These are phyloP conservation scores for Sonneratia caseolaris DNA, from an alignment of 345 rosid genomes.

Conservation along the genomic window DNA sequence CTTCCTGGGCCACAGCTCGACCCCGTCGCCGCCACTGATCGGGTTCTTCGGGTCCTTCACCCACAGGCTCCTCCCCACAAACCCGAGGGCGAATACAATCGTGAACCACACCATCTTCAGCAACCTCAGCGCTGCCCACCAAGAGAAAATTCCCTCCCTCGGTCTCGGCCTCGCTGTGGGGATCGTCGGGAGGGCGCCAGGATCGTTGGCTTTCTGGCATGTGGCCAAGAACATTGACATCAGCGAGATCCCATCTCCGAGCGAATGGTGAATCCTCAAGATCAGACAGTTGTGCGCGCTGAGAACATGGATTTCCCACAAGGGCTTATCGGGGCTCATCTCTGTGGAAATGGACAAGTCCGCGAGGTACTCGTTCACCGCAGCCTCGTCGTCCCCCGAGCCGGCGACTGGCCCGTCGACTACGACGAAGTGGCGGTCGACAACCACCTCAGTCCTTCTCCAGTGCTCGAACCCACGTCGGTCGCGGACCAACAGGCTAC, in stretches of 20 bases:
- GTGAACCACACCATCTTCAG: conserved; percentile 29
- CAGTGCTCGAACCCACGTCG: conserved; percentile 32
- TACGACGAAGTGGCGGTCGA: conserved; percentile 28
- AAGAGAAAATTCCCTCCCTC: not conserved
- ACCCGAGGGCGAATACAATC: conserved; percentile 23
- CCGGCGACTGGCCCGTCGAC: conserved; percentile 5
- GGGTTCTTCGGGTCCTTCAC: conserved; percentile 31
- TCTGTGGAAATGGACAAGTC: conserved; percentile 13
- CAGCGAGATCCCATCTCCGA: conserved; percentile 54
- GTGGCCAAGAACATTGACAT: conserved; percentile 37
- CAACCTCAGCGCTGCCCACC: conserved; percentile 1
- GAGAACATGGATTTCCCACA: conserved; percentile 51
- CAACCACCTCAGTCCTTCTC: conserved; percentile 30
- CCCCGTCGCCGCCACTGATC: conserved; percentile 45
- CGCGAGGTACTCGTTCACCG: conserved; percentile 35
- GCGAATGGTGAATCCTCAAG: conserved; percentile 43
- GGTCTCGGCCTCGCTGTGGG: not conserved
- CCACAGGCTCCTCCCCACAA: conserved; percentile 23
- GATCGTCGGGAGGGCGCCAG: conserved; percentile 21
- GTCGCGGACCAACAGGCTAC: conserved; percentile 37
- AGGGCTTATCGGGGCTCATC: conserved; percentile 4
- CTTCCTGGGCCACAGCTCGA: conserved; percentile 64
- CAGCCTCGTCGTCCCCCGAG: conserved; percentile 5
- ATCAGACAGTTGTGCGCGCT: conserved; percentile 22
- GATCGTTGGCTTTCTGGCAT: conserved; percentile 29